Evolutionary conservation across 2,329 filamentous ascomycete genomes (phyloP), one percentile per base, ranked within the genome.

Genomic region (Penicillium sp.): DNA sequence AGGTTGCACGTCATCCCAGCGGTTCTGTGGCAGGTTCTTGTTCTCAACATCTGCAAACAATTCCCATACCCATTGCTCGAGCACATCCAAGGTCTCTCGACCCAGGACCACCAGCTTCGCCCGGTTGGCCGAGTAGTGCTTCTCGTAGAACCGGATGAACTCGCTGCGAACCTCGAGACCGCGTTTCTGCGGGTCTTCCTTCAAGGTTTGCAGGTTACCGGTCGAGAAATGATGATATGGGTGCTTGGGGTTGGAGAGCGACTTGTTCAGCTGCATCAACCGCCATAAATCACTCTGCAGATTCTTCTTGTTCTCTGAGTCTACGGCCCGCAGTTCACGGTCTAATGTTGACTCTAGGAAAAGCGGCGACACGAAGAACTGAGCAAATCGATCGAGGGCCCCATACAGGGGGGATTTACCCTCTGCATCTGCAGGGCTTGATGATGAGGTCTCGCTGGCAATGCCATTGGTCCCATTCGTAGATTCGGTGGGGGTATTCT

Each of bases 271-370:
- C 77, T 97, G 93, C 70, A 94, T 87, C 63, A 96, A 79, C 15
- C 93, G 87, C 92, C 93, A 96, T 57, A 86, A 85, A 71, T 97
- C 93, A 73, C 87, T 94, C 78, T 97, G 93, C 51, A 97, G 80
- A 68, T 97, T 97, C 84, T 97, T 97, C 84, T 96, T 96, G 79
- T 97, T 96, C 76, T 97, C 93, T 5, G 92, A 96, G 72, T 97
- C 92, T 20, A 97, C 93, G 0, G 93, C 93, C 65, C 85, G 88
- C 63, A 97, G 82, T 78, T 97, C 93, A 52, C 93, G 86, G 69
- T 97, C 93, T 51, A 97, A 77, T 0, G 92, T 95, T 65, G 88
- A 91, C 55, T 89, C 87, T 10, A 96, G 83, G 75, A 97, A 97
- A 37, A 97, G 83, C 0, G 93, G 93, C 62, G 90, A 85, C 65